Evolutionary conservation across 2,329 filamentous ascomycete genomes (phyloP).

Genomic region (Pyrenophora teres): DNA sequence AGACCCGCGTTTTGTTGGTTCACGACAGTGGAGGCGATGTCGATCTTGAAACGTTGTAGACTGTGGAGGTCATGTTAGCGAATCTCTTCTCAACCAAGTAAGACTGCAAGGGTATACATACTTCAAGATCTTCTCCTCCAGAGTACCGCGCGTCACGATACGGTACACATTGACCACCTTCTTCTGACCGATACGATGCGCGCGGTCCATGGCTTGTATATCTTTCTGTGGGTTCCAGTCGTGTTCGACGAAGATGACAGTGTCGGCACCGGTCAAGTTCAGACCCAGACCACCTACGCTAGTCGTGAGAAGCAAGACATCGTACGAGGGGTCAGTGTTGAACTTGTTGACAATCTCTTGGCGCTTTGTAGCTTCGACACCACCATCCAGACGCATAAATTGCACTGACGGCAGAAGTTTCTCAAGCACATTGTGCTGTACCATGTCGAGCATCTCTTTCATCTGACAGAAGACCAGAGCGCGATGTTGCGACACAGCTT

Average conservation of each 20-base stretch:
- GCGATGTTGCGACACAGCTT: conserved; percentile 93
- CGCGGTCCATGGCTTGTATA: conserved; percentile 97
- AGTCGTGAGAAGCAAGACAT: conserved; percentile 90
- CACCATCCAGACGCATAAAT: conserved; percentile 90
- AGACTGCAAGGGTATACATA: conserved; percentile 48
- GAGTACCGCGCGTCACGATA: conserved; percentile 89
- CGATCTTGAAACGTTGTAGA: conserved; percentile 98
- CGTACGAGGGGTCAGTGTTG: conserved; percentile 96
- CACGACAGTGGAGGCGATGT: conserved; percentile 95
- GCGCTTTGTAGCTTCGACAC: conserved; percentile 87
- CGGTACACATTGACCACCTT: conserved; percentile 99
- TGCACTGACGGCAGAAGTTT: conserved; percentile 91
- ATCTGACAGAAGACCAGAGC: conserved; percentile 98
- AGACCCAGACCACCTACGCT: conserved; percentile 92
- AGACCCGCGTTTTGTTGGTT: conserved; percentile 98
- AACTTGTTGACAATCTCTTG: conserved; percentile 99
- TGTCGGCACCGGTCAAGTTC: conserved; percentile 95
- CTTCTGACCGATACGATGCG: conserved; percentile 98
- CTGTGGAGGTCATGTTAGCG: conserved; percentile 51
- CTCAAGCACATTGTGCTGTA: conserved; percentile 89
- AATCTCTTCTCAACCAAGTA: not conserved
- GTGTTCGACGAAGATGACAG: conserved; percentile 98
- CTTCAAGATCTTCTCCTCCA: conserved; percentile 97
- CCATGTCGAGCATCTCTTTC: conserved; percentile 99
- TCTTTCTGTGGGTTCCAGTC: conserved; percentile 99